Base-by-base conservation (phyloP, 2,329 filamentous ascomycete species). In the Fonsecaea pugnacius region DNA sequence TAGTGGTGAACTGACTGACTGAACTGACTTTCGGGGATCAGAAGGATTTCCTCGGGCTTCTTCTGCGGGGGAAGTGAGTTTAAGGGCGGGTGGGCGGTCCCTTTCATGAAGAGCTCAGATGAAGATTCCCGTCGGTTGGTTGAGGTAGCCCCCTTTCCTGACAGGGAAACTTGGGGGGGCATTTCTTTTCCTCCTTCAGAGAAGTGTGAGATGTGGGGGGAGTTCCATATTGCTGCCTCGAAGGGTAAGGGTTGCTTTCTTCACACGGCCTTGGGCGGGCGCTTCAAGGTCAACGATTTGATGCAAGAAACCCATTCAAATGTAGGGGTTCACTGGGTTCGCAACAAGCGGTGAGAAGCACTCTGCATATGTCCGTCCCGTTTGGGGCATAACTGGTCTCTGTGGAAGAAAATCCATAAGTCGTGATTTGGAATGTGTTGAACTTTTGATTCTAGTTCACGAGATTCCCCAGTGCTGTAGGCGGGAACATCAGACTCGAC, bases 31-130 rank as follows among this genome's bases (percentile, higher is more conserved):
- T 48, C 43, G 43, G 43, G 43, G 43, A 48, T 14, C 43, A 48
- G 43, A 27, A 48, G 43, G 43, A 48, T 48, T 48, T 48, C 18
- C 12, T 48, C 43, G 43, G 43, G 43, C 43, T 48, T 48, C 43
- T 48, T 30, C 27, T 30, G 27, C 4, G 27, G n/a, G 40, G 7
- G 24, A 46, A 4, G 36, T 40, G 36, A 10, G 3, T 4, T 46
- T 21, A 21, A 21, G n/a, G 36, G 12, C 14, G n/a, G 27, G 4
- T 30, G 27, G 27, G 27, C 27, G 27, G 4, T 5, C 38, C 14
- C 38, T 7, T 40, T 16, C 14, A 36, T 10, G 18, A 27, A 48
- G 21, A 4, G 18, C 21, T 12, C 43, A 48, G 43, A 4, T 48
- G 18, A 48, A 16, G 18, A 14, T 14, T 48, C 21, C 43, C 43